These are phyloP conservation scores for Termitomyces sp. DNA, from an alignment of 768 basidiomycete genomes.

Conservation along the genomic window DNA sequence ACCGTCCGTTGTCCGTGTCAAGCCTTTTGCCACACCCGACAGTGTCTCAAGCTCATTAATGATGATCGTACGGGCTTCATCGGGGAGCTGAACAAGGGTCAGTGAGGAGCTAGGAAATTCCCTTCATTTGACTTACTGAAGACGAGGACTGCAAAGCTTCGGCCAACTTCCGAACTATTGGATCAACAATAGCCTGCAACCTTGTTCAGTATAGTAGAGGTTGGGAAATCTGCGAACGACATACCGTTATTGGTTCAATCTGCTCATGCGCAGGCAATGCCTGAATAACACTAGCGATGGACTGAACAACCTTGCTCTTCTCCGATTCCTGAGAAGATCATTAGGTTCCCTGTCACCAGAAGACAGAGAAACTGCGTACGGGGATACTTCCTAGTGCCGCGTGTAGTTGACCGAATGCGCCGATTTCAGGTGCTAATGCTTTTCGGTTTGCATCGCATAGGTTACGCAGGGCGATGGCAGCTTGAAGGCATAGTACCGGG, in stretches of 20 bases:
- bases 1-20: constrained; percentile 76
- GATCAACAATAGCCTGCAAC: constrained; percentile 67
- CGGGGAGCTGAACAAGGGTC: constrained; percentile 52
- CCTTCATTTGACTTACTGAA: constrained; percentile 34
- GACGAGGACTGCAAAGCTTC: constrained; percentile 56
- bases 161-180: constrained; percentile 70
- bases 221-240: constrained; percentile 13
- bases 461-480: constrained; percentile 81
- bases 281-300: constrained; percentile 91
- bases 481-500: constrained; percentile 59
- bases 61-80: constrained; percentile 64
- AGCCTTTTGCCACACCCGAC: constrained; percentile 82
- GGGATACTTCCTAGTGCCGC: constrained; percentile 51
- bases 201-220: background rate
- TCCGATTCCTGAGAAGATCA: constrained; percentile 62
- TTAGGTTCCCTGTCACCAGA: background rate
- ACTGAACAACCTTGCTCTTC: constrained; percentile 87
- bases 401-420: constrained; percentile 82
- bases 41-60: constrained; percentile 79
- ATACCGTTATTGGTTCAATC: constrained; percentile 73
- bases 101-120: background rate
- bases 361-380: background rate
- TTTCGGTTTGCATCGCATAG: constrained; percentile 87
- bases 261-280: constrained; percentile 79
- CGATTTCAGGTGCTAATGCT: constrained; percentile 81